These are phyloP conservation scores for Salicornia ramosissima DNA, from an alignment of 148 eudicot genomes.

Conservation along the genomic window DNA sequence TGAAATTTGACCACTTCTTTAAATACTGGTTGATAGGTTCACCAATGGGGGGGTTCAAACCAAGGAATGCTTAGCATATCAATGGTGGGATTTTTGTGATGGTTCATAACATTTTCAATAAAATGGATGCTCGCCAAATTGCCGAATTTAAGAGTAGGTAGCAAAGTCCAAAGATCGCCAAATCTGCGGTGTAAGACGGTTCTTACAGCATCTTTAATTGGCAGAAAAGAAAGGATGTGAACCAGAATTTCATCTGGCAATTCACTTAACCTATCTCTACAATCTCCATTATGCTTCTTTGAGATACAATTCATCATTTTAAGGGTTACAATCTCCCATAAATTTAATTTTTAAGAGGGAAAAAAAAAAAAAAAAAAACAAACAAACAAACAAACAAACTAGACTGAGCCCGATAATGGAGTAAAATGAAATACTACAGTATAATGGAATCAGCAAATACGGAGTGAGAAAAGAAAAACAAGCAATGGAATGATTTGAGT, in stretches of 20 bases:
- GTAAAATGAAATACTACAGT: no score
- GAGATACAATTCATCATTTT: no score
- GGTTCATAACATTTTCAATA: background rate
- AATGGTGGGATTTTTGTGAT: background rate
- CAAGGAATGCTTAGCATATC: background rate
- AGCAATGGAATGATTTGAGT: no score
- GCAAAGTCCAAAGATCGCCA: slow-evolving; percentile 9
- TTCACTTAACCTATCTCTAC: background rate
- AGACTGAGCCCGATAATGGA: no score
- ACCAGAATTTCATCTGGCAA: background rate
- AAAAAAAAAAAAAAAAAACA: no score
- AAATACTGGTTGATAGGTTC: background rate
- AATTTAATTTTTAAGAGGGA: no score
- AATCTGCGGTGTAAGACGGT: background rate
- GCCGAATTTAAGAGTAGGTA: background rate
- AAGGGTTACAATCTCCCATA: no score
- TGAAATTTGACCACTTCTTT: background rate
- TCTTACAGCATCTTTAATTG: background rate
- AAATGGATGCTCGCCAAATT: no score
- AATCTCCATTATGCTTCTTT: background rate
- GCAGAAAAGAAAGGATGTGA: background rate
- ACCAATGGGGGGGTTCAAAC: no score
- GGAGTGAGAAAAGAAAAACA: no score
- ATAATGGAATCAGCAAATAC: no score
- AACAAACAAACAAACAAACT: no score